Conservation (phyloP, 768 basidiomycete genomes). For the Gautieria morchelliformis region DNA sequence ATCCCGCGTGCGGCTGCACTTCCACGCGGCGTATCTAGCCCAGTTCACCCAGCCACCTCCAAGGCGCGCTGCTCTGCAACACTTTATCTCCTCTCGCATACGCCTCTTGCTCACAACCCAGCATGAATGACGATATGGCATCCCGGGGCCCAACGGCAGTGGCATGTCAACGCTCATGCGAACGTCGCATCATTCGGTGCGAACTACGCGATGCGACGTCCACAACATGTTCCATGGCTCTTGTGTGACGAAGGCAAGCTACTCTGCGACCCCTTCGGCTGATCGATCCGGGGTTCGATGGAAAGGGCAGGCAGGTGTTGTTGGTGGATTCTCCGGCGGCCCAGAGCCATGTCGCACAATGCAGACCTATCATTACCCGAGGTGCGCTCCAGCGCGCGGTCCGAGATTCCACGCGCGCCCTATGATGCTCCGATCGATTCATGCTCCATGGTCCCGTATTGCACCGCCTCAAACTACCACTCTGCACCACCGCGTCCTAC, state of each 20-base stretch:
- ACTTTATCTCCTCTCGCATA: constrained; percentile 94
- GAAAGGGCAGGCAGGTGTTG: constrained; percentile 72
- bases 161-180: constrained; percentile 96
- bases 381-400: too few species aligned
- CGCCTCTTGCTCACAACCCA: constrained; percentile 86
- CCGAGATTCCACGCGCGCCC: too few species aligned
- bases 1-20: constrained; percentile 51
- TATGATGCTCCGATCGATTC: too few species aligned
- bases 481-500: too few species aligned
- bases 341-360: constrained; percentile 93
- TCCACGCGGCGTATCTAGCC: constrained; percentile 47
- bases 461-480: too few species aligned
- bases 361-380: constrained; percentile 78
- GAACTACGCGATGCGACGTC: too few species aligned
- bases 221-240: too few species aligned
- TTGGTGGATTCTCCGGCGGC: constrained; percentile 88
- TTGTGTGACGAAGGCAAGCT: too few species aligned
- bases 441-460: too few species aligned
- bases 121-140: constrained; percentile 87
- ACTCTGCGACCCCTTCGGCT: constrained; percentile 95
- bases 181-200: too few species aligned
- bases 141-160: constrained; percentile 91
- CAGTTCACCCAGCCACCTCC: constrained; percentile 38
- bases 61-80: constrained; percentile 79
- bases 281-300: constrained; percentile 84